Evolutionary conservation across 306 rosid species (phyloP).

Genomic region (Ormosia emarginata): DNA sequence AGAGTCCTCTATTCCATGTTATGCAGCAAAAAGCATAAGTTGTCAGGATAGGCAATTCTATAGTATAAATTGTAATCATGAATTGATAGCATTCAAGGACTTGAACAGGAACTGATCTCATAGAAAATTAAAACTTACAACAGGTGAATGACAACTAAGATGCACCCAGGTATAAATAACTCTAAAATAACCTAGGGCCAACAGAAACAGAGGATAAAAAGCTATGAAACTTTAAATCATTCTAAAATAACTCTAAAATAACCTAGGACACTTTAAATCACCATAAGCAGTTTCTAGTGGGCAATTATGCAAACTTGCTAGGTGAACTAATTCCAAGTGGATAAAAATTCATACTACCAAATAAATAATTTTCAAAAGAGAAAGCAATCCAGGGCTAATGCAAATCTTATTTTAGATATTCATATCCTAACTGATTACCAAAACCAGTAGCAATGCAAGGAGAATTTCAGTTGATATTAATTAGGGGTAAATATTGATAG

Average conservation of each 20-base stretch:
- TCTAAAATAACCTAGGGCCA: background rate
- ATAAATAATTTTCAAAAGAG: background rate
- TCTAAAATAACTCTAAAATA: no score
- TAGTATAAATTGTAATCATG: background rate
- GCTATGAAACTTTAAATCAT: slow-evolving; percentile 2
- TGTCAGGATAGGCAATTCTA: no score
- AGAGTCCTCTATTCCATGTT: no score
- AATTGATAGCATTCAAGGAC: background rate
- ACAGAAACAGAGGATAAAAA: slow-evolving; percentile 47
- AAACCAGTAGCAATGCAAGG: background rate
- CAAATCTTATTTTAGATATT: background rate
- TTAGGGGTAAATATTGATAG: background rate
- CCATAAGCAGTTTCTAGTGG: background rate
- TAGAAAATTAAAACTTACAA: slow-evolving; percentile 49
- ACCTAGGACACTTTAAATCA: no score
- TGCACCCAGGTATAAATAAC: background rate
- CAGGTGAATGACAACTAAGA: slow-evolving; percentile 20
- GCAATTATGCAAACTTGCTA: background rate
- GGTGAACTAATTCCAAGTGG: background rate
- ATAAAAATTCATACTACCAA: background rate
- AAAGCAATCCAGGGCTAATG: background rate
- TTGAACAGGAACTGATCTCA: background rate
- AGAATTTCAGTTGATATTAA: background rate
- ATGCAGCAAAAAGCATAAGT: no score
- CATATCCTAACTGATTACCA: background rate